Percentiles rank a stretch among this genome's conserved stretches.
These are phyloP conservation scores for Aspergillus ellipticus DNA, from an alignment of 495 filamentous ascomycete species.

Conservation along the genomic window DNA sequence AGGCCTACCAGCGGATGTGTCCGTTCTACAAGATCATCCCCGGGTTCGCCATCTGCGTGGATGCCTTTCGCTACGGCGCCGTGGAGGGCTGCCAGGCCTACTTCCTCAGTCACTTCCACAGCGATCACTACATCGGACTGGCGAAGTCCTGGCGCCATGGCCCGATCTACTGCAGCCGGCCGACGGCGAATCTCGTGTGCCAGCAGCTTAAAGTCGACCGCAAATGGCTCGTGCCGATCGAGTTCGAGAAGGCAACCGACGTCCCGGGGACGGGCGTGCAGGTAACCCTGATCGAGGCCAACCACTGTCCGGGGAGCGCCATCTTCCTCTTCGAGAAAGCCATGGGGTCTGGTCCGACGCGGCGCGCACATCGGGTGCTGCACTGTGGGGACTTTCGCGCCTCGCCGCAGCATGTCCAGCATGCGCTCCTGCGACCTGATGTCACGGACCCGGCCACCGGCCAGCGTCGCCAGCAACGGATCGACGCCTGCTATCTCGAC, in stretches of 20 bases:
- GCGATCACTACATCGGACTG: constrained; percentile 92
- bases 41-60: constrained; percentile 86
- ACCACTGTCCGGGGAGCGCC: constrained; percentile 94
- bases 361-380: constrained; percentile 68
- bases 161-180: constrained; percentile 91
- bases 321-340: constrained; percentile 88
- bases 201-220: constrained; percentile 81
- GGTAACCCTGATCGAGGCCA: constrained; percentile 93
- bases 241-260: constrained; percentile 78
- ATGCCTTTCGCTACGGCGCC: constrained; percentile 93
- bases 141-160: constrained; percentile 87
- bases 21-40: constrained; percentile 98
- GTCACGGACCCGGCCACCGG: constrained; percentile 63
- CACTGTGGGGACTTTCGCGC: constrained; percentile 97
- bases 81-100: constrained; percentile 91
- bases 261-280: constrained; percentile 77
- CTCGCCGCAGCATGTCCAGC: constrained; percentile 77
- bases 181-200: constrained; percentile 85
- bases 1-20: constrained; percentile 83
- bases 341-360: constrained; percentile 53
- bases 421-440: constrained; percentile 76
- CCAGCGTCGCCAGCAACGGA: constrained; percentile 71
- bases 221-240: constrained; percentile 78
- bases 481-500: constrained; percentile 94
- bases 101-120: constrained; percentile 97